Base-by-base conservation (phyloP, 495 filamentous ascomycete species). In the Arthonia radiata region DNA sequence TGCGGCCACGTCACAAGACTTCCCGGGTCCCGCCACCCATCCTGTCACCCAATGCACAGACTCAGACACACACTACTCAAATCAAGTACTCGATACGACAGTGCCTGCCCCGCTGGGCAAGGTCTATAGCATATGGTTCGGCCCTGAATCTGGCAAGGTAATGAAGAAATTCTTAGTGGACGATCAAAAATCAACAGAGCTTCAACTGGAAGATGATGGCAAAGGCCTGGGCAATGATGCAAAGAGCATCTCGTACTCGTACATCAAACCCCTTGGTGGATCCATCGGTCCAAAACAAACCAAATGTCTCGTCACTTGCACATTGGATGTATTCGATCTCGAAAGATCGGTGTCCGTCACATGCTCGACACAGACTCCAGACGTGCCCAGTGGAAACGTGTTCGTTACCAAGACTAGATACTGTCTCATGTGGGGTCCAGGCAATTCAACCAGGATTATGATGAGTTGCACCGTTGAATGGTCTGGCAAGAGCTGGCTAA, bases 401-500 rank as follows among this genome's bases (percentile, higher is more conserved):
- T 99, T 99, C 43, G 53, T 57, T 18, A 71, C 72, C 15, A 94
- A 92, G 49, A 94, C 89, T 1, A 78, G 73, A 41, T 94, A 93
- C 37, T 89, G 89, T 35, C 58, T 99, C 5, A 76, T 71, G 22
- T 99, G 86, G 86, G 81, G 67, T 2, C 57, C 86, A 16, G 67
- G 64, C 29, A 89, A 89, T 36, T 52, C 68, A 14, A 99, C 89
- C 0, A 61, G 77, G 17, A 49, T 99, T 15, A 57, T 82, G 15
- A 67, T 79, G 47, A 90, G 67, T 31, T 92, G 77, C 46, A 70
- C 69, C 0, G 75, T 94, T 26, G 86, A 94, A 41, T 99, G 86
- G 86, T 67, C 73, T 0, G 82, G 86, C 29, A 99, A 99, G 57
- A 91, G 79, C 51, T 99, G 89, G 86, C 45, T 94, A 21, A 94